phyloP scores from a whole-genome alignment of 148 eudicot species.

The Silene latifolia region DNA sequence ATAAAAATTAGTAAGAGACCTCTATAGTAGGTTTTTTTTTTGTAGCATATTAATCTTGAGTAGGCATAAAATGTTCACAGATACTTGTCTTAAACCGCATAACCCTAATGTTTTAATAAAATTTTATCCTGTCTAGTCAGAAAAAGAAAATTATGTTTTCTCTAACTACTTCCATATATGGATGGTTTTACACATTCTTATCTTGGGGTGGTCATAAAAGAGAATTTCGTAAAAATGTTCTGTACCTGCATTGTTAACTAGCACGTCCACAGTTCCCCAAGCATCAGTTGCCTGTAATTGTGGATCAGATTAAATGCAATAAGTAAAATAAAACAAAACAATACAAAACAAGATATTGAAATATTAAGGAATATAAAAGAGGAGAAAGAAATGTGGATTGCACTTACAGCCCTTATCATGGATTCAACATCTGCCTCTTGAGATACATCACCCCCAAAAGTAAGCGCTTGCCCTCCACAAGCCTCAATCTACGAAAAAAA shows the following conservation, averaged over 20 bases:
- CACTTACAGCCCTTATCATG: conserved; percentile 87
- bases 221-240: neutral
- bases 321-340: neutral
- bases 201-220: neutral
- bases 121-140: neutral
- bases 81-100: too few relatives aligned
- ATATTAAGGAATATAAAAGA: neutral
- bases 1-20: neutral
- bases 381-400: conserved; percentile 6
- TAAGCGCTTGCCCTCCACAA: conserved; percentile 70
- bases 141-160: neutral
- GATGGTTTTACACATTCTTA: neutral
- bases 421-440: conserved; percentile 93
- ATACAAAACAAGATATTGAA: neutral
- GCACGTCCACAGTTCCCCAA: conserved; percentile 93
- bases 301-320: conserved; percentile 12
- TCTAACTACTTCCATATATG: neutral
- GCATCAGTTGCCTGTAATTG: conserved; percentile 69
- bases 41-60: neutral
- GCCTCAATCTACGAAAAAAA: conserved; percentile 62
- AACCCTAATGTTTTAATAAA: too few relatives aligned
- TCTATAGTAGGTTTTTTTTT: neutral
- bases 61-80: neutral
- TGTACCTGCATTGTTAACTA: conserved; percentile 93
- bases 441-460: conserved; percentile 93